Evolutionary conservation across 1,284 basidiomycete species (phyloP).

Genomic region (Cryptococcus sp.): DNA sequence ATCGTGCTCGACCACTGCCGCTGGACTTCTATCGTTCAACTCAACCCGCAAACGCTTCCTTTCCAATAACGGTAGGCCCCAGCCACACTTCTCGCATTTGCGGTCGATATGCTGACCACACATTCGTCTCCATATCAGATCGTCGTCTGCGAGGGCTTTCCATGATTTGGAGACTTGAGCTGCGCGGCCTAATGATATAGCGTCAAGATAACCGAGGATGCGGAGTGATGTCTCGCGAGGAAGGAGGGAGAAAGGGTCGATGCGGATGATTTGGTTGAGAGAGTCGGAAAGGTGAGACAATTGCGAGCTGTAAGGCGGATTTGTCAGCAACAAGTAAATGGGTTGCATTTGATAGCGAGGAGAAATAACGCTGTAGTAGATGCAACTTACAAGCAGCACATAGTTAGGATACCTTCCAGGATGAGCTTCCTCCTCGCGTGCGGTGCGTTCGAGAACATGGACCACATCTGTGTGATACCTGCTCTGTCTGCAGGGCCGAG

Average conservation of each 20-base stretch:
- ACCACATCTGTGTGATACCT: constrained; percentile 92
- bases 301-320: constrained; percentile 60
- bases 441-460: constrained; percentile 91
- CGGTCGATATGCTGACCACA: constrained; percentile 99
- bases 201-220: constrained; percentile 90
- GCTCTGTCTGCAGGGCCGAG: constrained; percentile 87
- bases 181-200: constrained; percentile 90
- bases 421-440: constrained; percentile 89
- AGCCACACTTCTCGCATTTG: constrained; percentile 95
- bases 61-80: constrained; percentile 92
- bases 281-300: constrained; percentile 95
- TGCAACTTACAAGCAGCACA: constrained; percentile 81
- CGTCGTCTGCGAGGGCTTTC: constrained; percentile 91
- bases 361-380: no score
- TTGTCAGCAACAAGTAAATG: constrained; percentile 4
- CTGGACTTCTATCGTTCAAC: constrained; percentile 47
- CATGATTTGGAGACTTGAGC: constrained; percentile 89
- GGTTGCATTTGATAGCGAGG: neutral
- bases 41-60: constrained; percentile 51
- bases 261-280: constrained; percentile 85
- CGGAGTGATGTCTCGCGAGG: constrained; percentile 89
- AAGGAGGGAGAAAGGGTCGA: constrained; percentile 90
- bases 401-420: constrained; percentile 95
- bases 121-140: constrained; percentile 93
- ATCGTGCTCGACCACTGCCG: constrained; percentile 44